Percentiles rank a stretch among this genome's conserved stretches.
These are phyloP conservation scores for Cicer judaicum DNA, from an alignment of 306 rosid genomes.

Conservation along the genomic window DNA sequence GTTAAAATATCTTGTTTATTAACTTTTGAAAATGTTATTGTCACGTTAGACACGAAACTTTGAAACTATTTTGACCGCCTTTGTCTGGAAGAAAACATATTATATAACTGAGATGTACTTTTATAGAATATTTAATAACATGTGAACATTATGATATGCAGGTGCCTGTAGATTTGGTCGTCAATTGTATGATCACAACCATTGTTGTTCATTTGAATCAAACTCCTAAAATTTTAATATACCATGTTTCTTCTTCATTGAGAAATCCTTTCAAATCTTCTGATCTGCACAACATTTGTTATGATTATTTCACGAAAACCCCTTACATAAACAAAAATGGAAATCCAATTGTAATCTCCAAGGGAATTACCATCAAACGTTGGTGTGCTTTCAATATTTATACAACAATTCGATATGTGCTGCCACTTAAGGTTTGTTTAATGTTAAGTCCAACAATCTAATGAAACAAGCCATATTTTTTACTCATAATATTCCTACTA, in stretches of 20 bases:
- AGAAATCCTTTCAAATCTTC: slow-evolving; percentile 45
- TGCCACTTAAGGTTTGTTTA: slow-evolving; percentile 54
- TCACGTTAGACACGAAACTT: no score
- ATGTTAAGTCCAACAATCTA: not conserved
- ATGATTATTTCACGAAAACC: slow-evolving; percentile 35
- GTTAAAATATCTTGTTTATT: no score
- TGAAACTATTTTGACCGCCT: no score
- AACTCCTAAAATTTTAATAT: not conserved
- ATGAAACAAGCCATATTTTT: not conserved
- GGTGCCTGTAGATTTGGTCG: slow-evolving; percentile 63
- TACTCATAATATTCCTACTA: not conserved
- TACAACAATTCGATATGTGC: slow-evolving; percentile 31
- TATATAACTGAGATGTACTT: no score
- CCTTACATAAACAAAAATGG: slow-evolving; percentile 40
- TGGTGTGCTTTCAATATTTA: slow-evolving; percentile 39
- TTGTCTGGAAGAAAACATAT: no score
- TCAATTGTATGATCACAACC: slow-evolving; percentile 52
- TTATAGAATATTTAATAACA: no score
- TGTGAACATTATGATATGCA: slow-evolving; percentile 5
- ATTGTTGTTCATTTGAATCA: slow-evolving; percentile 45
- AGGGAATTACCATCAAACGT: not conserved
- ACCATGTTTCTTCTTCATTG: slow-evolving; percentile 37
- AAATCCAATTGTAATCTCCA: slow-evolving; percentile 31
- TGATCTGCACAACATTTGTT: not conserved
- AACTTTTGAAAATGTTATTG: no score